Base-by-base conservation (phyloP, 208 protist species). In the Porcisia deanei region DNA sequence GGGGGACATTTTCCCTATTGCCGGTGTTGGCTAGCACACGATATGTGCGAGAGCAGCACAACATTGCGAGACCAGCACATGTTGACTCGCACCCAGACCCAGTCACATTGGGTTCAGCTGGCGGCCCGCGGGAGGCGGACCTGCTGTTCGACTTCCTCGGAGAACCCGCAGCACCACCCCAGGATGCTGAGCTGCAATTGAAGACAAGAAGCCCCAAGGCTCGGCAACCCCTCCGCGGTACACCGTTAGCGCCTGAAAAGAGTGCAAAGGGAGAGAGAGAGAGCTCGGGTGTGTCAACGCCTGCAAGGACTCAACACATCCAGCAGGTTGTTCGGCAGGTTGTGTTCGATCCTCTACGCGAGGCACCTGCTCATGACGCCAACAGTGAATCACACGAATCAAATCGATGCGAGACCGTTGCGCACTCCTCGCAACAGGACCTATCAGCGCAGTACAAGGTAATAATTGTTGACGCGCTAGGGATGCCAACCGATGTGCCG, bases 401-500 rank as follows among this genome's bases (percentile, higher is more conserved):
- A 30, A 60, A 41, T 7, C 3, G 18, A 20, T 4, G 20, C 45
- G 53, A 55, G 9, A 43, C 25, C 41, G 49, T 53, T 39, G 41
- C 55, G 80, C 77, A 52, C 64, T 64, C 54, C 18, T 85, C 65
- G 67, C 47, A 12, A 49, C 22, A 2, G 34, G 49, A 59, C 30
- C 25, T 72, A 20, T 41, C 34, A 34, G 49, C 30, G 30, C 25
- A 58, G 43, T 92, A 93, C 79, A 88, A 76, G 16, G 85, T 93
- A 53, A 64, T 87, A 30, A 77, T 96, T 20, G 84, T 86, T 14
- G 92, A 96, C 76, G 71, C 81, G 16, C 79, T 88, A 37, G 92
- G 92, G n/a, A 96, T 96, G 92, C 92, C 92, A 6, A 84, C 86
- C 2, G 83, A 88, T 25, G 47, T 91, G 59, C 87, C 83, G 9